A percentile compares a stretch with the other conserved stretches of the same genome.
Evolutionary conservation across 1,284 basidiomycete species (phyloP).

Genomic region (Trametes hirsuta): DNA sequence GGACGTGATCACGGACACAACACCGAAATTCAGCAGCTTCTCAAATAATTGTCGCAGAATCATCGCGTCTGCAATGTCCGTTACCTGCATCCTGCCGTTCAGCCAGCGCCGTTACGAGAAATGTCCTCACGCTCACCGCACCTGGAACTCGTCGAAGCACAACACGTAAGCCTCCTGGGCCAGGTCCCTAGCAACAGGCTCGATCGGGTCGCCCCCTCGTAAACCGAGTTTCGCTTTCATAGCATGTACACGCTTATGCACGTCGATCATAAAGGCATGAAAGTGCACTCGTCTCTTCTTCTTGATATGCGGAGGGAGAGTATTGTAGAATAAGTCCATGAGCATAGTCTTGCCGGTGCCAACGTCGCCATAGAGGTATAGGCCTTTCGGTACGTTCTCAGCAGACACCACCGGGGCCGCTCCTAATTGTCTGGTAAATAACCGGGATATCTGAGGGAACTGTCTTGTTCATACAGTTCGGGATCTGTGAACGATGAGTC

Average conservation of each 20-base stretch:
- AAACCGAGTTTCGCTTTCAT: conserved; percentile 72
- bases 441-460: conserved; percentile 58
- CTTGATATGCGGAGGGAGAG: conserved; percentile 77
- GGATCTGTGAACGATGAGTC: not conserved
- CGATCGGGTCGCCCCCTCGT: conserved; percentile 81
- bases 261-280: conserved; percentile 99
- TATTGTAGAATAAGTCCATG: conserved; percentile 97
- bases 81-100: conserved; percentile 60
- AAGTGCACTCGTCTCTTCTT: conserved; percentile 93
- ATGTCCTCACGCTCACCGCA: conserved; percentile 38
- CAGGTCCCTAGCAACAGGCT: conserved; percentile 88
- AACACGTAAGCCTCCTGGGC: conserved; percentile 86
- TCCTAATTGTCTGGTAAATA: conserved; percentile 54
- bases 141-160: conserved; percentile 99
- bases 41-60: conserved; percentile 91
- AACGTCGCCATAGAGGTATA: conserved; percentile 98
- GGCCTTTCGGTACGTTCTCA: conserved; percentile 74
- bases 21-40: conserved; percentile 83
- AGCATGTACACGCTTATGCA: conserved; percentile 90
- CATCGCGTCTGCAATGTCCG: conserved; percentile 99
- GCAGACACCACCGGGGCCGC: conserved; percentile 42
- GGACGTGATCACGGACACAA: conserved; percentile 95
- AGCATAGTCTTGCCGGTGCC: conserved; percentile 99
- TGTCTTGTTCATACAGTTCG: not conserved
- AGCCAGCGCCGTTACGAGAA: not conserved